These are phyloP conservation scores for Aegilops sharonensis DNA, from an alignment of 176 grass and related monocot genomes.

Conservation along the genomic window DNA sequence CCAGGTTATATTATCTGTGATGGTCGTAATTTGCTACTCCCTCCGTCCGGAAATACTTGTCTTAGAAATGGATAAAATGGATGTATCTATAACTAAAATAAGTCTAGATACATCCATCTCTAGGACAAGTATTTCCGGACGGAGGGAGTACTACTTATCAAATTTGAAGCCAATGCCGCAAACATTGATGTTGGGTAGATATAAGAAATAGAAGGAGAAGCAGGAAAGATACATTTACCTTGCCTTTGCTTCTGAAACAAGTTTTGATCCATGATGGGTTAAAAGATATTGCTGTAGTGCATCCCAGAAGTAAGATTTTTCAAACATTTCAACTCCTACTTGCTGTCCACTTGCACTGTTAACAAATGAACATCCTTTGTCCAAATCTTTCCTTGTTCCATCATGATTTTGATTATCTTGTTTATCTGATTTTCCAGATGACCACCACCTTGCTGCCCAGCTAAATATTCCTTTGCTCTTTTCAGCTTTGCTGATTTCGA, in stretches of 20 bases:
- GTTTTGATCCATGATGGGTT: constrained; percentile 28
- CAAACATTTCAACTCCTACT: constrained; percentile 37
- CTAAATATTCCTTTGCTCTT: constrained; percentile 22
- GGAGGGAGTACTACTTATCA: too few species aligned
- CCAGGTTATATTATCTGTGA: not conserved
- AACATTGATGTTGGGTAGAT: constrained; percentile 5
- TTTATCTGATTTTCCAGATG: constrained; percentile 24
- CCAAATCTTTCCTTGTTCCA: not conserved
- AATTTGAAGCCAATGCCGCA: not conserved
- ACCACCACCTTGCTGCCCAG: constrained; percentile 25
- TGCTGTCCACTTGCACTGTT: constrained; percentile 7
- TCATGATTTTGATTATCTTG: not conserved
- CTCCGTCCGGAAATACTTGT: too few species aligned
- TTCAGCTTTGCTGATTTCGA: constrained; percentile 10
- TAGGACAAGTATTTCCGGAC: too few species aligned
- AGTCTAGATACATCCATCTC: too few species aligned
- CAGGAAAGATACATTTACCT: constrained; percentile 30
- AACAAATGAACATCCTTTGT: constrained; percentile 16
- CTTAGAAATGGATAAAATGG: too few species aligned
- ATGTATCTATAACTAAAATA: too few species aligned
- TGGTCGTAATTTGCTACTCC: not conserved
- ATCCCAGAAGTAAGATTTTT: constrained; percentile 48
- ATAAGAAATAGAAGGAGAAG: not conserved
- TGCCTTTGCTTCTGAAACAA: constrained; percentile 45
- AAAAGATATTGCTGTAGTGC: constrained; percentile 40